phyloP scores from a whole-genome alignment of 257 asterid species.

The Salvia miltiorrhiza region DNA sequence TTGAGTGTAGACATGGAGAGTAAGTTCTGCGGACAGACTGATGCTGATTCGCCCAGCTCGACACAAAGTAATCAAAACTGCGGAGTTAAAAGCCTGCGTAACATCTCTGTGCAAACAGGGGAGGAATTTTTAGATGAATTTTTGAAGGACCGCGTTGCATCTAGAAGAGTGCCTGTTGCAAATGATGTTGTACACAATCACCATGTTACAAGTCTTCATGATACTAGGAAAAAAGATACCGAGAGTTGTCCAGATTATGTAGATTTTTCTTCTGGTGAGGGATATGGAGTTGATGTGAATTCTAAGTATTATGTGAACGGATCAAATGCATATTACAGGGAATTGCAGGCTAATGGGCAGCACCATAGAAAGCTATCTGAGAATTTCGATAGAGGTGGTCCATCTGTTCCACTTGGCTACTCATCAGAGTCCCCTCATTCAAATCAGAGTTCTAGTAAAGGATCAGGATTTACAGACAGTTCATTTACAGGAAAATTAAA shows the following conservation, averaged over 20 bases:
- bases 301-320: conserved; percentile 17
- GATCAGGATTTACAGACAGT: conserved; percentile 31
- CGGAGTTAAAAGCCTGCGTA: conserved; percentile 29
- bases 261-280: conserved; percentile 32
- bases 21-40: conserved; percentile 29
- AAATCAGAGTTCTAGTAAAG: conserved; percentile 25
- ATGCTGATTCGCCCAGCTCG: conserved; percentile 16
- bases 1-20: conserved; percentile 45
- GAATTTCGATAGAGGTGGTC: conserved; percentile 36
- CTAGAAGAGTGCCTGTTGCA: conserved; percentile 28
- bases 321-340: conserved; percentile 26
- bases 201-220: conserved; percentile 29
- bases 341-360: conserved; percentile 18
- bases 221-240: conserved; percentile 30
- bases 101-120: conserved; percentile 72
- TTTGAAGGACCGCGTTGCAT: conserved; percentile 50
- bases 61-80: conserved; percentile 29
- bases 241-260: conserved; percentile 27
- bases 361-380: conserved; percentile 32
- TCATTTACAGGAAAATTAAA: conserved; percentile 53
- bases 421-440: conserved; percentile 45
- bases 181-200: conserved; percentile 32
- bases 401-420: conserved; percentile 24
- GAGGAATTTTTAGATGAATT: conserved; percentile 81
- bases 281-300: conserved; percentile 30